A percentile compares a stretch with the other conserved stretches of the same genome.
Evolutionary conservation across 1,284 basidiomycete genomes (phyloP).

Genomic region (Malassezia equina): DNA sequence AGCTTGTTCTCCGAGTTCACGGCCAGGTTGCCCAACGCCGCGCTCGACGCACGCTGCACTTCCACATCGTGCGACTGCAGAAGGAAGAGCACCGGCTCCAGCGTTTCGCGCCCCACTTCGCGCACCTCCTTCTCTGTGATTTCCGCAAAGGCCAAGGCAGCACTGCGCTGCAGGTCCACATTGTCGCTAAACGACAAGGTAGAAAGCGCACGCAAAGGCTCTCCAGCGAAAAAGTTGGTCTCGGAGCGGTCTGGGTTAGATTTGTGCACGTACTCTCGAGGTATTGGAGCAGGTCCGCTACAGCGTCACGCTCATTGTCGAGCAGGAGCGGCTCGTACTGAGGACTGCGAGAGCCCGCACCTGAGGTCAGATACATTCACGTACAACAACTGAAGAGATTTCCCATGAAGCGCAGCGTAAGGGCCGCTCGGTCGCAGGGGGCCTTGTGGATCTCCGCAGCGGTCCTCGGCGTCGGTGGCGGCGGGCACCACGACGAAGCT

Average conservation of each 20-base stretch:
- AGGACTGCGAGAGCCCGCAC: slow-evolving; percentile 22
- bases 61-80: slow-evolving; percentile 96
- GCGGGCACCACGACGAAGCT: not conserved
- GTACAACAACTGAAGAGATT: slow-evolving; percentile 41
- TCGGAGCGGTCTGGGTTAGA: slow-evolving; percentile 40
- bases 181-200: slow-evolving; percentile 98
- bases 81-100: slow-evolving; percentile 95
- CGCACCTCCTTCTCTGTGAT: slow-evolving; percentile 99
- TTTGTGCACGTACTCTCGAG: slow-evolving; percentile 66
- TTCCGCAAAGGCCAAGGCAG: slow-evolving; percentile 95
- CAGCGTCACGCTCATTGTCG: slow-evolving; percentile 96
- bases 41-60: slow-evolving; percentile 93
- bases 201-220: slow-evolving; percentile 82
- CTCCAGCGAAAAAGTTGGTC: slow-evolving; percentile 50
- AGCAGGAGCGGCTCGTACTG: slow-evolving; percentile 72
- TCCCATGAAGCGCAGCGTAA: slow-evolving; percentile 25
- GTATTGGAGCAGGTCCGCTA: slow-evolving; percentile 92
- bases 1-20: slow-evolving; percentile 99
- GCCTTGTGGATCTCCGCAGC: not conserved
- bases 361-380: slow-evolving; percentile 21
- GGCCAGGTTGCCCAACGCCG: slow-evolving; percentile 94
- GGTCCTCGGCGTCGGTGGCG: not conserved
- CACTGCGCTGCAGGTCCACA: slow-evolving; percentile 94
- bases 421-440: not conserved
- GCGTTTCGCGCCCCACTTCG: slow-evolving; percentile 88